phyloP scores from a whole-genome alignment of 1,139 yeast genomes.

The Ogataea hybrid region DNA sequence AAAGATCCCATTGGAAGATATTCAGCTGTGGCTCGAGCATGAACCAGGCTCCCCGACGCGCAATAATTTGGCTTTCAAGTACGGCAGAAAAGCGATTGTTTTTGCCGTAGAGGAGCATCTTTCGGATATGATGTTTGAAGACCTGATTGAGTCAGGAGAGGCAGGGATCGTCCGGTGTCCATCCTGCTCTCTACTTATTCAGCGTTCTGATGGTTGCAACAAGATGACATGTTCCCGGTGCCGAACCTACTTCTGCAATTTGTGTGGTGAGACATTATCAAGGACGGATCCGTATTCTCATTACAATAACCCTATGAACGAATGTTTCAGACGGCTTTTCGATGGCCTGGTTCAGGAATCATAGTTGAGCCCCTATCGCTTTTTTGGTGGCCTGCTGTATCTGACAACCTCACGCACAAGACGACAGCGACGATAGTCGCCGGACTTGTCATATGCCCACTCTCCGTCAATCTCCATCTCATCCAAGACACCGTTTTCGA shows the following conservation, averaged over 20 bases:
- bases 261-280: slow-evolving; percentile 48
- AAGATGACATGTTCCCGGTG: slow-evolving; percentile 62
- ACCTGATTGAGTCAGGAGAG: slow-evolving; percentile 41
- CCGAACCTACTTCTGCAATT: slow-evolving; percentile 49
- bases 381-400: slow-evolving; percentile 10
- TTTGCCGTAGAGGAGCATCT: slow-evolving; percentile 44
- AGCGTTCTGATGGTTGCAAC: slow-evolving; percentile 65
- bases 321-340: slow-evolving; percentile 54
- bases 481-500: slow-evolving; percentile 38
- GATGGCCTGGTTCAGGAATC: slow-evolving; percentile 49
- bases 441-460: slow-evolving; percentile 49
- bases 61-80: slow-evolving; percentile 42
- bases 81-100: slow-evolving; percentile 47
- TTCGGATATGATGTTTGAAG: slow-evolving; percentile 48
- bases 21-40: slow-evolving; percentile 40
- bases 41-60: slow-evolving; percentile 35
- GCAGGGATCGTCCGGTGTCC: slow-evolving; percentile 54
- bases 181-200: slow-evolving; percentile 50
- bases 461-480: slow-evolving; percentile 33
- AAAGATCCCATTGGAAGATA: slow-evolving; percentile 42
- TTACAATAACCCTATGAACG: slow-evolving; percentile 41
- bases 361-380: slow-evolving; percentile 1
- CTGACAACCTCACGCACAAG: slow-evolving; percentile 46
- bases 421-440: slow-evolving; percentile 56
- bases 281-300: slow-evolving; percentile 52